Conservation (phyloP, 2,329 filamentous ascomycete species). For the Diaporthe caulivora region DNA sequence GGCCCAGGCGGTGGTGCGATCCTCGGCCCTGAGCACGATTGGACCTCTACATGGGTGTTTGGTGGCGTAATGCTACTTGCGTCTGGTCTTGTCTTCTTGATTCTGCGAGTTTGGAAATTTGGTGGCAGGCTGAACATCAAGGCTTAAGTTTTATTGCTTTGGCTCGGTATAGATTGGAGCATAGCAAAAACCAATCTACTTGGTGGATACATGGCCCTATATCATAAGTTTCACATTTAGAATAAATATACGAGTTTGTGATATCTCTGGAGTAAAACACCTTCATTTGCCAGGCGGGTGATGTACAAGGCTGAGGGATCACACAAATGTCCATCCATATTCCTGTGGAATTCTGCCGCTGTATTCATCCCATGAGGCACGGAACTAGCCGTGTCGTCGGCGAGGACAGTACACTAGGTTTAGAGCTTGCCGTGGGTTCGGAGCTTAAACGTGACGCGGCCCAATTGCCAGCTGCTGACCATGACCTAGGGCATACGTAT, state of each 20-base stretch:
- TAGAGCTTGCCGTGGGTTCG: constrained; percentile 3
- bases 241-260: too few species aligned
- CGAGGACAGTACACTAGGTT: neutral
- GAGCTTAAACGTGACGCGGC: neutral
- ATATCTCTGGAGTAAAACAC: too few species aligned
- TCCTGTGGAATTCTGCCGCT: too few species aligned
- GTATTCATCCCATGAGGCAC: too few species aligned
- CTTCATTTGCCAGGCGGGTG: too few species aligned
- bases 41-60: constrained; percentile 44
- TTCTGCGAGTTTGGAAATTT: neutral
- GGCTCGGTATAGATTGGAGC: too few species aligned
- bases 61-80: constrained; percentile 37
- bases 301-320: too few species aligned
- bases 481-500: constrained; percentile 11
- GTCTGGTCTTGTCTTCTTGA: neutral
- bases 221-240: neutral
- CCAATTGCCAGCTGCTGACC: constrained; percentile 10
- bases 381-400: too few species aligned
- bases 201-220: rapidly evolving
- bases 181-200: neutral
- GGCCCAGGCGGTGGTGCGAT: constrained; percentile 51
- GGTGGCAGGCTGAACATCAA: neutral
- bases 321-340: too few species aligned
- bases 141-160: neutral
- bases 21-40: constrained; percentile 43